Evolutionary conservation across 306 rosid species (phyloP).

Genomic region (Luffa aegyptiaca): DNA sequence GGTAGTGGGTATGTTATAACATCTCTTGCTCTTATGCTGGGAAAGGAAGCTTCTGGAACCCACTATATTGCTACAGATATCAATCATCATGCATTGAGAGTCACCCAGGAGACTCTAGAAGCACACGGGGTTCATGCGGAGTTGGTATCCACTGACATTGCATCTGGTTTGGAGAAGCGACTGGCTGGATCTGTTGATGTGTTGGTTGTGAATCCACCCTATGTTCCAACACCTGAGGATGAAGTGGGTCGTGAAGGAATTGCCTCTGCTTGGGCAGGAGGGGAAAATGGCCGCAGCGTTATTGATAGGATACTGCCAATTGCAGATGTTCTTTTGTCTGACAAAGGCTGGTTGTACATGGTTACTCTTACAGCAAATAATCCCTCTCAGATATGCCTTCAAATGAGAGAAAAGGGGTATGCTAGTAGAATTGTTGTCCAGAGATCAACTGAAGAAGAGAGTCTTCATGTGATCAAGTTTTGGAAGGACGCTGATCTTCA

Average conservation of each 20-base stretch:
- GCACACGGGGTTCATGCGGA: slow-evolving; percentile 89
- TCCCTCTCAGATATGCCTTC: slow-evolving; percentile 67
- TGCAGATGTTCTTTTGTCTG: slow-evolving; percentile 65
- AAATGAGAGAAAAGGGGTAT: slow-evolving; percentile 73
- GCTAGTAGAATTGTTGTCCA: slow-evolving; percentile 74
- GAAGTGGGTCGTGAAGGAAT: slow-evolving; percentile 84
- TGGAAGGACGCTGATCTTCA: slow-evolving; percentile 50
- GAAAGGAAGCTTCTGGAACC: slow-evolving; percentile 34
- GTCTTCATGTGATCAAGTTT: slow-evolving; percentile 82
- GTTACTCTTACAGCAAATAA: slow-evolving; percentile 67
- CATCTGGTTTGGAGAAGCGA: slow-evolving; percentile 68
- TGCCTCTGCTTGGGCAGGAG: slow-evolving; percentile 89
- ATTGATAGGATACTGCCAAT: slow-evolving; percentile 69
- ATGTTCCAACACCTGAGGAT: slow-evolving; percentile 91
- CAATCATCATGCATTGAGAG: slow-evolving; percentile 61
- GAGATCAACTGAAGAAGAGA: slow-evolving; percentile 87
- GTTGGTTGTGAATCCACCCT: slow-evolving; percentile 90
- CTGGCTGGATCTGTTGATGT: slow-evolving; percentile 73
- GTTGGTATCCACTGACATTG: slow-evolving; percentile 60
- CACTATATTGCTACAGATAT: slow-evolving; percentile 85
- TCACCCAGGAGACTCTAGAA: slow-evolving; percentile 58
- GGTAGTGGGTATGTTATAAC: slow-evolving; percentile 96
- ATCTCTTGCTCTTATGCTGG: slow-evolving; percentile 84
- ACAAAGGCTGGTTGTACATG: slow-evolving; percentile 87
- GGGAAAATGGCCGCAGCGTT: slow-evolving; percentile 78